Conservation (phyloP, 371 early-diverging fungal species). For the Circinella minor region DNA sequence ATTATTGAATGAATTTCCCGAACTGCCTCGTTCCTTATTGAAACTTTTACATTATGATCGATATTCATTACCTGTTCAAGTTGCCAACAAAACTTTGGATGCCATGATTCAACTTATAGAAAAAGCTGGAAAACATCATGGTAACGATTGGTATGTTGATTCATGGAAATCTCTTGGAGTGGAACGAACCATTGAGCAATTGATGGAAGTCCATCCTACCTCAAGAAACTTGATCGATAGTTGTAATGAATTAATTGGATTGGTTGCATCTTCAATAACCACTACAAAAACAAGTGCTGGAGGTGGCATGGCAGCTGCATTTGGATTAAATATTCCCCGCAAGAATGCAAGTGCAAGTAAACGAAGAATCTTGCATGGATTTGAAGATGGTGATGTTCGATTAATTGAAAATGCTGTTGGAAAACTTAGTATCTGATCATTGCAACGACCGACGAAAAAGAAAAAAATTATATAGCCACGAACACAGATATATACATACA, state of each 20-base stretch:
- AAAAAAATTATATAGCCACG: neutral
- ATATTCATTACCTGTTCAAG: neutral
- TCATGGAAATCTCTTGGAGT: neutral
- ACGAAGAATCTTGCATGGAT: conserved; percentile 46
- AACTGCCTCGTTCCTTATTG: neutral
- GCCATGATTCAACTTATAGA: conserved; percentile 5
- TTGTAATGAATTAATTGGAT: neutral
- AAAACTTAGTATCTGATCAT: conserved; percentile 18
- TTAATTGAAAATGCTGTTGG: conserved; percentile 51
- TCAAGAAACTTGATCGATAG: neutral
- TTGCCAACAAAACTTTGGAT: conserved; percentile 1
- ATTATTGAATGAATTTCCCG: neutral
- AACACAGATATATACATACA: no score
- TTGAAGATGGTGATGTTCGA: conserved; percentile 53
- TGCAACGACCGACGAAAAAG: no score
- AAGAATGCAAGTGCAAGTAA: conserved; percentile 31
- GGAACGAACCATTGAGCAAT: neutral
- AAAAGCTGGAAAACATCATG: neutral
- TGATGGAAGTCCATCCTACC: neutral
- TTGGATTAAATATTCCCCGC: conserved; percentile 28
- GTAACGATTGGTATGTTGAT: neutral
- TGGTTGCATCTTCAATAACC: neutral
- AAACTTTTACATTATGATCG: conserved; percentile 8
- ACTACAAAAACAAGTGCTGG: neutral
- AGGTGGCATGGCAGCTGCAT: conserved; percentile 28